Evolutionary conservation across 2,329 filamentous ascomycete genomes (phyloP), one percentile per base, ranked within the genome.

Genomic region (Bipolaris oryzae): DNA sequence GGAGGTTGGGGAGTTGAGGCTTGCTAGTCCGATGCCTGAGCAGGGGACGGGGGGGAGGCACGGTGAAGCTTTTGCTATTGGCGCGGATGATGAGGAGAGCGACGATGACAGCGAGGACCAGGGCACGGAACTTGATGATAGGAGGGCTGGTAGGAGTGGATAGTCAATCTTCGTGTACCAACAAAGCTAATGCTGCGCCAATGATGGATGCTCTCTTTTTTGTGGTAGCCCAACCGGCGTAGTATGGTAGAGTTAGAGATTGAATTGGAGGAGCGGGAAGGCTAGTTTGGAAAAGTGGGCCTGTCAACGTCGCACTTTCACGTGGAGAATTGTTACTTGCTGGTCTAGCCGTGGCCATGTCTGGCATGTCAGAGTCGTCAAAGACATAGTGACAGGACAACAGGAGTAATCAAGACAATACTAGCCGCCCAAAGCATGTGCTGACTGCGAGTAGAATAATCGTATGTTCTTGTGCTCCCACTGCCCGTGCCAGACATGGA

Each of bases 1-100:
- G 38, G 52, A 53, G 46, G 68, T 38, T 56, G 67, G 67, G 10
- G 66, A 64, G 28, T 67, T 75, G 18, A 59, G 68, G 59, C 37
- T 74, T 37, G 48, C 18, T 11, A 74, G 72, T 59, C 72, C 72
- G 55, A 47, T 20, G 45, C 41, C 28, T 57, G 50, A 43, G 34
- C 47, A 20, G 35, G 53, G 55, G 33, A 39, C 23, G 44, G 53
- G 55, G 23, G 57, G 51, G 21, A 48, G 47, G 16, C 52, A 53
- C 35, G 50, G 52, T 18, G 52, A 28, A 34, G 20, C 57, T 37
- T 61, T 61, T 46, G 47, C 50, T 34, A 39, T 60, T 16, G 55
- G 51, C n/a, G 54, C 53, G 7, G 52, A 60, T n/a, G 51, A 53
- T 20, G 53, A 53, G 39, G 53, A 54, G 18, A 52, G 43, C 11